A percentile compares a stretch with the other conserved stretches of the same genome.
These are phyloP conservation scores for Phytopythium mirpurense DNA, from an alignment of 352 stramenopile genomes.

Conservation along the genomic window DNA sequence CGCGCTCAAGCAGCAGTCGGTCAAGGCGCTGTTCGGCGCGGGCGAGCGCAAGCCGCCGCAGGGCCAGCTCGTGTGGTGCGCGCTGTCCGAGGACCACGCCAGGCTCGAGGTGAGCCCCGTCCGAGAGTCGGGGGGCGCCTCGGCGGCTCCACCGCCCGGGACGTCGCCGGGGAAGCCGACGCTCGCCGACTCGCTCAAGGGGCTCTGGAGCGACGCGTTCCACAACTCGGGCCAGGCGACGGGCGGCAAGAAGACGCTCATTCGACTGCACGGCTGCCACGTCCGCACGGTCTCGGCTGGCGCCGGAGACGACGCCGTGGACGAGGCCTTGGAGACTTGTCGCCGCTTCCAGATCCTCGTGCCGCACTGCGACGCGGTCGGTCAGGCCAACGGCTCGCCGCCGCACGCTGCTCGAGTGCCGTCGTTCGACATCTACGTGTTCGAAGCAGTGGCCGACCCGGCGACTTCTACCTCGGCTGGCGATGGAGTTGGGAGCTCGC, in stretches of 20 bases:
- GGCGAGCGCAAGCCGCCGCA: slow-evolving; percentile 1
- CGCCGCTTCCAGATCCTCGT: slow-evolving; percentile 39
- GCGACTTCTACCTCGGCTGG: slow-evolving; percentile 6
- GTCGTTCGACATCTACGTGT: slow-evolving; percentile 33
- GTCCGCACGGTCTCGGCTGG: slow-evolving; percentile 18
- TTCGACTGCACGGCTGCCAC: slow-evolving; percentile 51
- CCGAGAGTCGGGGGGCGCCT: slow-evolving; percentile 6
- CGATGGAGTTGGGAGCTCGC: slow-evolving; percentile 4
- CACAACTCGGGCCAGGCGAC: slow-evolving; percentile 16
- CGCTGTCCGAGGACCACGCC: slow-evolving; percentile 52
- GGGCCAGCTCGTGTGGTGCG: slow-evolving; percentile 41
- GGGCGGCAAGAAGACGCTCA: slow-evolving; percentile 12
- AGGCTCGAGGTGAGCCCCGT: slow-evolving; percentile 47
- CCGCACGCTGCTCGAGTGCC: neutral
- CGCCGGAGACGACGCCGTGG: slow-evolving; percentile 2
- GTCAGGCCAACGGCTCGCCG: neutral
- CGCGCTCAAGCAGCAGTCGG: slow-evolving; percentile 6
- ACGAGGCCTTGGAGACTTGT: neutral
- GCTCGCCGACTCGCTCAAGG: slow-evolving; percentile 45
- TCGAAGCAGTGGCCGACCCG: slow-evolving; percentile 17
- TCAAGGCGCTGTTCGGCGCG: slow-evolving; percentile 30
- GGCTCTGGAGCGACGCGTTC: slow-evolving; percentile 45
- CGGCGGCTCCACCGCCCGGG: slow-evolving; percentile 2
- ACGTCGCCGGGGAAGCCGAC: slow-evolving; percentile 26
- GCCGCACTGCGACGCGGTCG: slow-evolving; percentile 10